Base-by-base conservation (phyloP, 306 rosid genomes). In the Medicago truncatula region DNA sequence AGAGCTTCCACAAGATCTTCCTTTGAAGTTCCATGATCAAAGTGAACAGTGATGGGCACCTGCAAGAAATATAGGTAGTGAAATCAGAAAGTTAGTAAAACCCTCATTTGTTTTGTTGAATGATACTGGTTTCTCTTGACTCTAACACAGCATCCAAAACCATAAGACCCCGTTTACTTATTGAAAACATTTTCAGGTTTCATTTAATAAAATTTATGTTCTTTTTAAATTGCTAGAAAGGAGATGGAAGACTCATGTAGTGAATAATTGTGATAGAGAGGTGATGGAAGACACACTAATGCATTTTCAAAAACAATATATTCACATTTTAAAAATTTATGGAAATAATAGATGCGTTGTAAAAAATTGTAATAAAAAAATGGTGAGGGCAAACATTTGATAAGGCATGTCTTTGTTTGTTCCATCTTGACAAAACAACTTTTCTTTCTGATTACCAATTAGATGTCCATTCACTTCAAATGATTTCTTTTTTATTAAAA, bases 21-120 rank as follows among this genome's bases (percentile, higher is more conserved):
- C 86, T 80, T 90, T 61, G 90, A 90, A 77, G 93, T 88, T 87
- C 98, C 98, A 58, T 94, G 98, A 84, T 94, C 98, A 78, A 91
- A 91, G 86, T 94, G 98, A 69, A 94, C 96, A 47, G 90, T 58
- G 21, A 94, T 79, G 54, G 98, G 98, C 71, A 94, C 98, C 98
- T 94, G 88, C 80, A 38, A 44, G 50, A 82, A 50, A 50, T 53
- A 28, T 23, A 68, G 72, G 63, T 9, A 77, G 77, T 71, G 56
- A 85, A 71, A 39, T 18, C 49, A 75, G 67, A 66, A 64, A 70
- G 39, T 52, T 34, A n/a, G 62, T 28, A 70, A 59, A 13, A 56
- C 25, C 61, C 31, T 54, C 61, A 18, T 54, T 54, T 54, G 18
- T 54, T 54, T 54, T 20, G 12, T 54, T 54, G 9, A 54, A 5